phyloP scores from a whole-genome alignment of 23 red algal genomes.

The Agarophyton chilense region DNA sequence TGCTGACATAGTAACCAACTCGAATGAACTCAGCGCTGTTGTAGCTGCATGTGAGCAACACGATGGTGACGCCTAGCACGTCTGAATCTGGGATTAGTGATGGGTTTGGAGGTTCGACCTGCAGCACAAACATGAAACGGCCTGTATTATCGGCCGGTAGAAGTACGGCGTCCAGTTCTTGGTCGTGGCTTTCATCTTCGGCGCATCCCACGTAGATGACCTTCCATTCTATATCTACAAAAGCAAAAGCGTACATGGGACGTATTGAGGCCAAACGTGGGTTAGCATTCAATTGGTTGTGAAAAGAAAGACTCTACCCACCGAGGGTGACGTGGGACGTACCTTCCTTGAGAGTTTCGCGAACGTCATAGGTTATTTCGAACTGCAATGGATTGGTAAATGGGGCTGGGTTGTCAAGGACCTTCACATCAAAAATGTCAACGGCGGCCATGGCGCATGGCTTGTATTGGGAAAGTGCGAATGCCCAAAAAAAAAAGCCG shows the following conservation, averaged over 20 bases:
- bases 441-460: constrained; percentile 88
- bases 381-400: constrained; percentile 88
- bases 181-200: constrained; percentile 84
- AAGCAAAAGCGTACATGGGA: not conserved
- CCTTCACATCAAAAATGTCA: constrained; percentile 91
- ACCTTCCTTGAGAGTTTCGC: constrained; percentile 93
- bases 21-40: constrained; percentile 89
- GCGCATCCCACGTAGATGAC: constrained; percentile 97
- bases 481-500: too few relatives aligned
- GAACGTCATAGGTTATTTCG: constrained; percentile 99
- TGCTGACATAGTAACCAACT: constrained; percentile 97
- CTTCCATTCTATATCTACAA: constrained; percentile 97
- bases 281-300: not conserved
- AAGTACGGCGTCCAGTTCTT: constrained; percentile 94
- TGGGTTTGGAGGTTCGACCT: constrained; percentile 87
- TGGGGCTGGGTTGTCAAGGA: constrained; percentile 93
- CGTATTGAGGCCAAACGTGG: not conserved
- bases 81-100: constrained; percentile 71
- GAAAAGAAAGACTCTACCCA: not conserved
- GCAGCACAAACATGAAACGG: constrained; percentile 95
- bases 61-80: constrained; percentile 88
- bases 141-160: constrained; percentile 85
- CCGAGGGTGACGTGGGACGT: constrained; percentile 15
- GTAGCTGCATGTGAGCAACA: constrained; percentile 93
- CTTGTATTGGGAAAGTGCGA: too few relatives aligned